phyloP scores from a whole-genome alignment of 768 basidiomycete genomes.

The Naganishia kalamii region DNA sequence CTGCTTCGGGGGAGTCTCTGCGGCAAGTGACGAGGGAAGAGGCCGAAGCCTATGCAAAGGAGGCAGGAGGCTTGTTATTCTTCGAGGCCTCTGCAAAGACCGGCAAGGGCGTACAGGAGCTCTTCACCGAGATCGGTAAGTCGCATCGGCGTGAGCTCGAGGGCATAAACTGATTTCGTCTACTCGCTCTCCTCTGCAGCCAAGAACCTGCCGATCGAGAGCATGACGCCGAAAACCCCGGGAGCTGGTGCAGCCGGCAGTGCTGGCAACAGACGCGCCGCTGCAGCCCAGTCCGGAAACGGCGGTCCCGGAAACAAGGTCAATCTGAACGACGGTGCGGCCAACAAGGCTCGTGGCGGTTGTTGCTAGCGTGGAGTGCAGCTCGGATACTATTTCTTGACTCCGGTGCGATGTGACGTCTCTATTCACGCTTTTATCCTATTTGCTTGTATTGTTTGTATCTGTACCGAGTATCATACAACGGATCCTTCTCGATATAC shows the following conservation, averaged over 20 bases:
- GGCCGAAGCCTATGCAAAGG: constrained; percentile 91
- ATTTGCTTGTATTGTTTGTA: not conserved
- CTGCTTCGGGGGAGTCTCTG: constrained; percentile 48
- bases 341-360: constrained; percentile 38
- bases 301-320: constrained; percentile 28
- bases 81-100: constrained; percentile 98
- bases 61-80: constrained; percentile 79
- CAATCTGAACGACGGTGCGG: constrained; percentile 42
- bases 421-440: not conserved
- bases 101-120: constrained; percentile 87
- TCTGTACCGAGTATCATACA: constrained; percentile 18
- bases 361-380: constrained; percentile 34
- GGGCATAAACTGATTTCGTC: too few relatives aligned
- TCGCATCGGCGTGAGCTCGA: too few relatives aligned
- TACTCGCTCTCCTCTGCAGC: constrained; percentile 49
- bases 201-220: constrained; percentile 86
- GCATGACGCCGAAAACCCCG: constrained; percentile 74
- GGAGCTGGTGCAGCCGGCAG: constrained; percentile 55
- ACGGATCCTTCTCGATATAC: not conserved
- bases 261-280: not conserved
- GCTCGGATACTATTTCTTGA: too few relatives aligned
- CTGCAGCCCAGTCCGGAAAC: constrained; percentile 10
- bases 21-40: constrained; percentile 89
- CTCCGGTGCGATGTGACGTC: too few relatives aligned
- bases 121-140: constrained; percentile 96